Percentiles rank a stretch among this genome's conserved stretches.
phyloP scores from a whole-genome alignment of 2,329 filamentous ascomycete genomes.

The Raffaelea arxii region DNA sequence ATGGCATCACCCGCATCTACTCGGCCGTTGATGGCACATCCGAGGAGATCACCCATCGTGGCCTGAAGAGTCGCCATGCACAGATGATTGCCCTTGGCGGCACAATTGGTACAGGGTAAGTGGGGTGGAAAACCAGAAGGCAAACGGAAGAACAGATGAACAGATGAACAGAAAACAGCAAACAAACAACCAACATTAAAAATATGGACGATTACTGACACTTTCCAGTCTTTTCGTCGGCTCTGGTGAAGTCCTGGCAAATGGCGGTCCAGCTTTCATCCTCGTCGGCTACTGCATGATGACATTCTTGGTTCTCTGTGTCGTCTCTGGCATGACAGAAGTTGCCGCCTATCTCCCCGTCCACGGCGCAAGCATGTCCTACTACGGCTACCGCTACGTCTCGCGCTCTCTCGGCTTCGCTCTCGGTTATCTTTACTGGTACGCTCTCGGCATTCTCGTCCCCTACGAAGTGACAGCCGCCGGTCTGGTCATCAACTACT shows the following conservation, averaged over 20 bases:
- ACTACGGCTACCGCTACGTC: conserved; percentile 36
- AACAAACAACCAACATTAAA: too few species aligned
- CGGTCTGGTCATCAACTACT: conserved; percentile 49
- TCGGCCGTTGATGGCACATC: neutral
- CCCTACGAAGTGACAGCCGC: conserved; percentile 44
- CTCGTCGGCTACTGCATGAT: conserved; percentile 25
- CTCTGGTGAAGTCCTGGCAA: conserved; percentile 10
- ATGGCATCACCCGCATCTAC: neutral
- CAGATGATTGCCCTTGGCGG: conserved; percentile 41
- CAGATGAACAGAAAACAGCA: too few species aligned
- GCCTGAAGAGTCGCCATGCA: conserved; percentile 34
- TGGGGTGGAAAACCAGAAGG: too few species aligned
- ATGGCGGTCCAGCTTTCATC: conserved; percentile 11
- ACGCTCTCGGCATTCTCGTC: conserved; percentile 37
- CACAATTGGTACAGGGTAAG: conserved; percentile 33
- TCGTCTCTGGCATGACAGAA: conserved; percentile 34
- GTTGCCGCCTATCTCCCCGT: conserved; percentile 52
- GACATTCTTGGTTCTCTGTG: conserved; percentile 23
- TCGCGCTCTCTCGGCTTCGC: conserved; percentile 35
- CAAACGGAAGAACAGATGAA: too few species aligned
- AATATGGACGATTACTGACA: too few species aligned
- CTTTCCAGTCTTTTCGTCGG: conserved; percentile 22
- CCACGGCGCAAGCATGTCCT: conserved; percentile 37
- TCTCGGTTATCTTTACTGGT: conserved; percentile 40
- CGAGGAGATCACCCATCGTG: conserved; percentile 5